phyloP scores from a whole-genome alignment of 2,329 filamentous ascomycete species.

The Epicoccum nigrum region DNA sequence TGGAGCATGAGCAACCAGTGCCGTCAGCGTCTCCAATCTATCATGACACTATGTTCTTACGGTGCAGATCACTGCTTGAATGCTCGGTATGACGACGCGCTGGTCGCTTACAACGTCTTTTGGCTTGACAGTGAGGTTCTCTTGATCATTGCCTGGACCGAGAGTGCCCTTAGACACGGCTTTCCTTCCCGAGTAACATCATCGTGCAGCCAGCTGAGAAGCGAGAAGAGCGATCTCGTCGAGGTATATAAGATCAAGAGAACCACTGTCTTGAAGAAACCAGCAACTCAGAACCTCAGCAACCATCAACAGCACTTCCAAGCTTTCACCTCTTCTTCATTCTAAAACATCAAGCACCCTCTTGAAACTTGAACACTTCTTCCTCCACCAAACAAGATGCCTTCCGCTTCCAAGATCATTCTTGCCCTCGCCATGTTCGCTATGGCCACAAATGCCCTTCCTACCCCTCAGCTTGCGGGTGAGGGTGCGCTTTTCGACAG shows the following conservation, averaged over 20 bases:
- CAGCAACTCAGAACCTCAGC: background rate
- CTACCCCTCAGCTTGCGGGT: constrained; percentile 9
- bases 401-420: background rate
- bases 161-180: too few species aligned
- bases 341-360: too few species aligned
- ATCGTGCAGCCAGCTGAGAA: too few species aligned
- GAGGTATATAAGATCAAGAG: too few species aligned
- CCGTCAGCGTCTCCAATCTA: background rate
- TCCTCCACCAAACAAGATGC: background rate
- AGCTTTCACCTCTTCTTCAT: background rate
- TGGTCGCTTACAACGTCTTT: background rate
- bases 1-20: background rate
- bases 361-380: background rate
- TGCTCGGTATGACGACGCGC: background rate
- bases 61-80: background rate
- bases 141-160: background rate
- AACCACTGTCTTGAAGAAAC: background rate
- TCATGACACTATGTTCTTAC: background rate
- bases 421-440: constrained; percentile 1
- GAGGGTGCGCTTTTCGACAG: constrained; percentile 5
- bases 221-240: too few species aligned
- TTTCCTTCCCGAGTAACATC: too few species aligned
- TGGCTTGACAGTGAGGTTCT: background rate
- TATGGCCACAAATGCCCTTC: background rate
- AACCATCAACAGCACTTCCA: background rate